Conservation (phyloP, 306 rosid genomes). For the Sindora glabra region DNA sequence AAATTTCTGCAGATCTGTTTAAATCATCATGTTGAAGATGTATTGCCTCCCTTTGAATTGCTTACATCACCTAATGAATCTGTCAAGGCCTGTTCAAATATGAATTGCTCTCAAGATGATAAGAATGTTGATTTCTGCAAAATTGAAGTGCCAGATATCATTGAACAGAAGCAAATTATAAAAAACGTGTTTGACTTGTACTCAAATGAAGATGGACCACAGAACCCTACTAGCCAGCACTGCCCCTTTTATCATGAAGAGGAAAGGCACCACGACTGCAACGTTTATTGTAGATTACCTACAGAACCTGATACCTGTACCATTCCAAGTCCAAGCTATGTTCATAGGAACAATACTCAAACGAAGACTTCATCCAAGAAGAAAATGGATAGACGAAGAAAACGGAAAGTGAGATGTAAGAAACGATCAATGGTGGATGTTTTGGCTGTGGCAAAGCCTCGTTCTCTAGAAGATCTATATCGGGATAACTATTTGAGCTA, state of each 20-base stretch:
- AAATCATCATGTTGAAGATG: constrained; percentile 32
- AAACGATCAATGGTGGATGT: constrained; percentile 43
- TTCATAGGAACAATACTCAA: not conserved
- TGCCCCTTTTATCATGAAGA: constrained; percentile 24
- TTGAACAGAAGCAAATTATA: not conserved
- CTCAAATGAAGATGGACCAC: constrained; percentile 18
- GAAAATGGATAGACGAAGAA: constrained; percentile 21
- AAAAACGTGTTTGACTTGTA: constrained; percentile 11
- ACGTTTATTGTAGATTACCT: constrained; percentile 10
- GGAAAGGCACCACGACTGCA: not conserved
- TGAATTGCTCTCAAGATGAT: constrained; percentile 8
- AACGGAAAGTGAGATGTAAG: constrained; percentile 33
- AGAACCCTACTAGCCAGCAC: constrained; percentile 7
- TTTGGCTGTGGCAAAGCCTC: constrained; percentile 34
- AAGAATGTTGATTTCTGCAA: constrained; percentile 7
- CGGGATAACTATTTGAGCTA: constrained; percentile 27
- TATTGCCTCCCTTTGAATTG: constrained; percentile 41
- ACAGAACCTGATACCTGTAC: constrained; percentile 10
- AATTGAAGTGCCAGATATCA: not conserved
- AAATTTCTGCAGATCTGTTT: constrained; percentile 40
- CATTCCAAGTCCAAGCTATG: not conserved
- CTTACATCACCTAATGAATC: constrained; percentile 13
- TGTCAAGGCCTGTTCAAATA: constrained; percentile 11
- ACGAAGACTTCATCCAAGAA: not conserved
- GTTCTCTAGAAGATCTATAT: constrained; percentile 31